A percentile compares a stretch with the other conserved stretches of the same genome.
These are phyloP conservation scores for Phialophora expanda DNA, from an alignment of 2,329 filamentous ascomycete species.

Conservation along the genomic window DNA sequence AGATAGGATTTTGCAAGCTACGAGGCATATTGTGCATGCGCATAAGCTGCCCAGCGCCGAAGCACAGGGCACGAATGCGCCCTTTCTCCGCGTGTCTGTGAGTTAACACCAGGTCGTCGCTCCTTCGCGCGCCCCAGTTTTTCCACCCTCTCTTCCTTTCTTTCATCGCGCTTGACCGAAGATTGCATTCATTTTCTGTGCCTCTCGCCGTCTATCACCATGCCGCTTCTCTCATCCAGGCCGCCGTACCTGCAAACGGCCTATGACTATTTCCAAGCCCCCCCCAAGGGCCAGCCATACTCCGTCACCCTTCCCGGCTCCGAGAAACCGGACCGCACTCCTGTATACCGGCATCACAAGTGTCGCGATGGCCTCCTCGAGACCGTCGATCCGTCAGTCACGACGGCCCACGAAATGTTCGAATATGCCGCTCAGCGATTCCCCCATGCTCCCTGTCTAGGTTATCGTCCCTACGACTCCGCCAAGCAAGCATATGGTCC, in stretches of 20 bases:
- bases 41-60: not conserved
- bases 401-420: constrained; percentile 80
- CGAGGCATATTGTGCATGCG: not conserved
- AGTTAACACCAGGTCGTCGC: not conserved
- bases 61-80: not conserved
- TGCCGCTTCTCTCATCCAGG: constrained; percentile 46
- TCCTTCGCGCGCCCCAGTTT: constrained; percentile 1
- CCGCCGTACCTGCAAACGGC: constrained; percentile 47
- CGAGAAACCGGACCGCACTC: constrained; percentile 71
- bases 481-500: constrained; percentile 73
- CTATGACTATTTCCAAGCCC: constrained; percentile 63
- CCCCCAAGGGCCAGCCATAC: constrained; percentile 77
- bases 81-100: not conserved
- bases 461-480: constrained; percentile 78
- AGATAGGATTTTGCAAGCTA: not conserved
- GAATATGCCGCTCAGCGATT: constrained; percentile 59
- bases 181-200: not conserved
- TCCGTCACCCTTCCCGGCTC: constrained; percentile 77
- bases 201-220: constrained; percentile 31
- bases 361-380: constrained; percentile 73
- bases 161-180: not conserved
- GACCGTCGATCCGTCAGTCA: constrained; percentile 71
- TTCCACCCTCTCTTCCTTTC: not conserved
- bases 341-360: constrained; percentile 83
- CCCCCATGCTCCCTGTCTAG: constrained; percentile 67